Base-by-base conservation (phyloP, 192 early-diverging fungal species). In the Coemansia sp. region DNA sequence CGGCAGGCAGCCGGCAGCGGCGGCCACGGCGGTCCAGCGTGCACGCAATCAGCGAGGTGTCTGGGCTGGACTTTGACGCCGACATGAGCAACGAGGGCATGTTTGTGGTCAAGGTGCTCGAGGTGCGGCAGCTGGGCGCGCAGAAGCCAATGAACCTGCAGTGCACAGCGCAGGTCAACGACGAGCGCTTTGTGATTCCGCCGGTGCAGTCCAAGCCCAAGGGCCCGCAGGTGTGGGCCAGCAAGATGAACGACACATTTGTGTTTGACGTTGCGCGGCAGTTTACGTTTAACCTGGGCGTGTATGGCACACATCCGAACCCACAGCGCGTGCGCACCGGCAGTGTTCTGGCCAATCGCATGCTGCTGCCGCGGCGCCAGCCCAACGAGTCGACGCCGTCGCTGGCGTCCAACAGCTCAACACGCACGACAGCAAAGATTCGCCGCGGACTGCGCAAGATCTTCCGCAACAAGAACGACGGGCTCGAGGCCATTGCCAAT, bases 171-270 rank as follows among this genome's bases (percentile, higher is more conserved):
- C 68, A 75, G 59, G 59, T 81, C 5, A 73, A 59, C 54, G 78
- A 81, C 11, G 78, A 81, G 62, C 65, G 66, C 47, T 68, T 75
- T 59, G 78, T 72, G 26, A 81, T 75, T 20, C 69, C 73, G 59
- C 78, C 73, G 1, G 78, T 75, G n/a, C 38, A 50, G 48, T 65
- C 65, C 9, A 54, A 60, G 54, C 73, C 63, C 51, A 75, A 59
- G 57, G 58, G 63, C 64, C 68, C 68, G 62, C 61, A 72, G 45
- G 56, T 66, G 26, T 81, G 78, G 78, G 57, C 73, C 18, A 64
- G 68, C 49, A 68, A 64, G 59, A 68, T 75, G 62, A 70, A 81
- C 58, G 78, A 81, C 64, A 81, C 78, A 6, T 81, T 81, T 65
- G 78, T 75, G 48, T 81, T 81, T 52, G 78, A 81, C 61, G 78